These are phyloP conservation scores for Amaranthus hypochondriacus DNA, from an alignment of 148 eudicot species.

Conservation along the genomic window DNA sequence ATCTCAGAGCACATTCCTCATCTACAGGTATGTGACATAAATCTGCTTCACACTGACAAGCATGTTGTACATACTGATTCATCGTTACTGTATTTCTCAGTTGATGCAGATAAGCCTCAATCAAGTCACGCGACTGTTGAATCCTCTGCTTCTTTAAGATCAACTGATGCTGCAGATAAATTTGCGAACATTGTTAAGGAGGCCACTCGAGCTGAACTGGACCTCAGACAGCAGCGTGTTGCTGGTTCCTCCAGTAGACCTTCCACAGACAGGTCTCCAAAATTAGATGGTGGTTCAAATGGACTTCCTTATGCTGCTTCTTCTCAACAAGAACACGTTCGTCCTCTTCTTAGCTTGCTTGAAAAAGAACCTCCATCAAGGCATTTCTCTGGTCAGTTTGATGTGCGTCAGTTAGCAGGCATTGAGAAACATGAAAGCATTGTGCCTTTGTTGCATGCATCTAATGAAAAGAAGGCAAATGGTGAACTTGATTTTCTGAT, in stretches of 20 bases:
- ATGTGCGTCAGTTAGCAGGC: constrained; percentile 68
- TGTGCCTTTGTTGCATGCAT: constrained; percentile 73
- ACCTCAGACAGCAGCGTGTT: constrained; percentile 51
- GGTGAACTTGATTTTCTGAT: constrained; percentile 81
- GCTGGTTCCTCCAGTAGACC: constrained; percentile 36
- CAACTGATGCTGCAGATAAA: constrained; percentile 51
- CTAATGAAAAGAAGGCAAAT: constrained; percentile 73
- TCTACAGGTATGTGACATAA: constrained; percentile 43
- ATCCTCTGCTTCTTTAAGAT: constrained; percentile 46
- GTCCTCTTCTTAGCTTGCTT: constrained; percentile 87
- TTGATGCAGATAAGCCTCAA: constrained; percentile 55
- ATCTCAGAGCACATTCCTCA: constrained; percentile 44
- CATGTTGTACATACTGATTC: constrained; percentile 32
- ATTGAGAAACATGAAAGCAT: constrained; percentile 80
- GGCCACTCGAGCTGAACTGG: constrained; percentile 50
- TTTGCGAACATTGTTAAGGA: constrained; percentile 43
- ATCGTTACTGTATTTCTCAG: constrained; percentile 24
- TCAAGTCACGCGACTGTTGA: constrained; percentile 45
- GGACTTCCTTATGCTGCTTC: constrained; percentile 38
- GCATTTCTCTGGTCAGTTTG: constrained; percentile 90
- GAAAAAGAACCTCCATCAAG: constrained; percentile 94
- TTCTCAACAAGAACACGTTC: constrained; percentile 70
- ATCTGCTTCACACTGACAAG: constrained; percentile 30
- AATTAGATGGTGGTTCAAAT: constrained; percentile 53
- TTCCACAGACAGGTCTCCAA: constrained; percentile 57